phyloP scores from a whole-genome alignment of 176 grass and related monocot genomes.

The Zoysia pacifica region DNA sequence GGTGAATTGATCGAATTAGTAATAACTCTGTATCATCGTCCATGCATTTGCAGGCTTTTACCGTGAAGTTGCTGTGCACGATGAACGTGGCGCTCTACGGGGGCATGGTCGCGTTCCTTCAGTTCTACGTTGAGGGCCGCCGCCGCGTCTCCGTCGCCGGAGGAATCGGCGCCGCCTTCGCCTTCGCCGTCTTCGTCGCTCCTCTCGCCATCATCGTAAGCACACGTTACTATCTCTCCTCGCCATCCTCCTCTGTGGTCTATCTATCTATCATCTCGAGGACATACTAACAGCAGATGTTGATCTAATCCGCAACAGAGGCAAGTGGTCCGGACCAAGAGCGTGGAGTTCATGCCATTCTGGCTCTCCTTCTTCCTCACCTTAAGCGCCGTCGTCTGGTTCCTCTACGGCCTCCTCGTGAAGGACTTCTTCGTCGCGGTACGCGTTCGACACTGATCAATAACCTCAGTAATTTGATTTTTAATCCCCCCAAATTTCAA shows the following conservation, averaged over 20 bases:
- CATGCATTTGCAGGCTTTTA: constrained; percentile 40
- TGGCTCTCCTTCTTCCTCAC: constrained; percentile 81
- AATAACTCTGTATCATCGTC: too few relatives aligned
- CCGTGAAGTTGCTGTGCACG: constrained; percentile 49
- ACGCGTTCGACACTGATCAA: background rate
- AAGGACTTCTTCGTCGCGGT: constrained; percentile 72
- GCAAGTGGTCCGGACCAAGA: constrained; percentile 82
- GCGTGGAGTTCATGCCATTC: constrained; percentile 93
- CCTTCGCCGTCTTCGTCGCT: constrained; percentile 72
- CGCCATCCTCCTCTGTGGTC: too few relatives aligned
- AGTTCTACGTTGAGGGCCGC: constrained; percentile 39
- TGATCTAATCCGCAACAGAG: constrained; percentile 41
- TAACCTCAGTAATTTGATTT: background rate
- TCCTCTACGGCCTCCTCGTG: constrained; percentile 70
- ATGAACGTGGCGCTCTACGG: constrained; percentile 62
- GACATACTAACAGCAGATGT: too few relatives aligned
- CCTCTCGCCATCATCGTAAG: constrained; percentile 88
- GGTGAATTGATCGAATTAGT: too few relatives aligned
- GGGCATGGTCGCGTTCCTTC: constrained; percentile 47
- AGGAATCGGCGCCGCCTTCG: constrained; percentile 62
- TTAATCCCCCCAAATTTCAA: background rate
- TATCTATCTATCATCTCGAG: background rate
- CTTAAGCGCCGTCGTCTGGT: constrained; percentile 86
- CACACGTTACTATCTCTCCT: background rate
- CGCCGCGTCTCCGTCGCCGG: constrained; percentile 54